Conservation (phyloP, 352 stramenopile species). For the Globisporangium solare region DNA sequence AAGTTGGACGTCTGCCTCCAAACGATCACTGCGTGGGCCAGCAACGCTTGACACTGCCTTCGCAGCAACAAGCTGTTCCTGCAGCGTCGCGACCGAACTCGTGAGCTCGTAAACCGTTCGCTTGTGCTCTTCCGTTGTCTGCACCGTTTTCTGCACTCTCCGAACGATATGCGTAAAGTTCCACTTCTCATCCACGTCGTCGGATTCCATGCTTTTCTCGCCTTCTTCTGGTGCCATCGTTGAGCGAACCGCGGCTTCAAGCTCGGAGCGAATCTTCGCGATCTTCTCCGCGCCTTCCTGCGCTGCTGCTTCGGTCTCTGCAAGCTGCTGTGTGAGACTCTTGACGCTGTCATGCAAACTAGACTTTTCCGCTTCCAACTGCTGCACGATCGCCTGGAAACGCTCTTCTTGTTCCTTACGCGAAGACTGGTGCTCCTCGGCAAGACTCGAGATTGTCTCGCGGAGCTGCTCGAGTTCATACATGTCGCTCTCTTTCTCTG, state of each 20-base stretch:
- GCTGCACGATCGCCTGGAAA: neutral
- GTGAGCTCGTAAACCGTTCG: conserved; percentile 8
- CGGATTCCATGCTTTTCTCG: neutral
- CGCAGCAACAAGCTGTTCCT: conserved; percentile 7
- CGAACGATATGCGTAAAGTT: conserved; percentile 2
- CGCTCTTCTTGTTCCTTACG: conserved; percentile 8
- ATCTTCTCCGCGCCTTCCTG: conserved; percentile 14
- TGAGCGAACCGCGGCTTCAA: conserved; percentile 16
- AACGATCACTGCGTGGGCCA: neutral
- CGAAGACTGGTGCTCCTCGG: conserved; percentile 8
- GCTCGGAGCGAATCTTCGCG: conserved; percentile 12
- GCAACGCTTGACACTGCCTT: neutral
- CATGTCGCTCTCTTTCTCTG: conserved; percentile 15
- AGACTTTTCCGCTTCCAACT: conserved; percentile 8
- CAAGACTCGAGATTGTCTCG: conserved; percentile 14
- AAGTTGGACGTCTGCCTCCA: conserved; percentile 23
- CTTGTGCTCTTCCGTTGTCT: conserved; percentile 5
- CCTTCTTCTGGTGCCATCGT: neutral
- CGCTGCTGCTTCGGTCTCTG: conserved; percentile 12
- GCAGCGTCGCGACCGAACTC: conserved; percentile 3
- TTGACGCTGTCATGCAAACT: conserved; percentile 9
- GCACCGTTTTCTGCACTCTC: conserved; percentile 9
- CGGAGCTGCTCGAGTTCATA: conserved; percentile 15
- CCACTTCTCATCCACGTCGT: conserved; percentile 1
- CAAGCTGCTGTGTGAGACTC: conserved; percentile 28